Conservation (phyloP, 2,329 filamentous ascomycete genomes). For the Incumbomyces lentus region DNA sequence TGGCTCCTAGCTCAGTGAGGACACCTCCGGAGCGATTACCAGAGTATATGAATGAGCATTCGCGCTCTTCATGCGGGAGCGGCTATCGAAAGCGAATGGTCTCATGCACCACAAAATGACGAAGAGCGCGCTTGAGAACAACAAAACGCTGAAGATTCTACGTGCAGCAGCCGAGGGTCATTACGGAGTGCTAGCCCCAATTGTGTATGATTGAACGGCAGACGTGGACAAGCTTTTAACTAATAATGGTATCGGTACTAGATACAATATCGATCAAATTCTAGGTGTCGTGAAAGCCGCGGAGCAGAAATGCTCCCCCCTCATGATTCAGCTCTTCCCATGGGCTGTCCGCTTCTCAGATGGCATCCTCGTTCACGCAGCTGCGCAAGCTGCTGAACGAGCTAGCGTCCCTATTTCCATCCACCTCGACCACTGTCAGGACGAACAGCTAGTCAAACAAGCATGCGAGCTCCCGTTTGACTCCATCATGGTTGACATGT, state of each 20-base stretch:
- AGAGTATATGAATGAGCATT: no score
- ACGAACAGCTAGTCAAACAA: conserved; percentile 17
- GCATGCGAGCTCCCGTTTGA: conserved; percentile 23
- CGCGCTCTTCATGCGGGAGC: no score
- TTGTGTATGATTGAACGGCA: no score
- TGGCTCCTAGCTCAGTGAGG: no score
- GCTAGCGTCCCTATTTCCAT: conserved; percentile 6
- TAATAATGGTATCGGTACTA: no score
- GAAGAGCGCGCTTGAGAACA: no score
- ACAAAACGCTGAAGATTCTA: conserved; percentile 19
- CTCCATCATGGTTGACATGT: conserved; percentile 27
- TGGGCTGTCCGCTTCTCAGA: not conserved
- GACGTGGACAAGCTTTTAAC: no score
- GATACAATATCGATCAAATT: conserved; percentile 9
- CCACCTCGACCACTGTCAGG: conserved; percentile 24
- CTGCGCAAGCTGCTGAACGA: not conserved
- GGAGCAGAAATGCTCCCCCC: conserved; percentile 1
- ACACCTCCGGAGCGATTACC: no score
- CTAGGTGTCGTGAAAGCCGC: conserved; percentile 5
- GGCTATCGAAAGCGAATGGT: no score
- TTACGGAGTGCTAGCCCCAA: conserved; percentile 7
- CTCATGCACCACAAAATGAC: no score
- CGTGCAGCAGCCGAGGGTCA: conserved; percentile 16
- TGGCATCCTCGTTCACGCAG: conserved; percentile 3
- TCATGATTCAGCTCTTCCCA: conserved; percentile 7